Base-by-base conservation (phyloP, 495 filamentous ascomycete genomes). In the Pseudomonodictys pantanalensis region DNA sequence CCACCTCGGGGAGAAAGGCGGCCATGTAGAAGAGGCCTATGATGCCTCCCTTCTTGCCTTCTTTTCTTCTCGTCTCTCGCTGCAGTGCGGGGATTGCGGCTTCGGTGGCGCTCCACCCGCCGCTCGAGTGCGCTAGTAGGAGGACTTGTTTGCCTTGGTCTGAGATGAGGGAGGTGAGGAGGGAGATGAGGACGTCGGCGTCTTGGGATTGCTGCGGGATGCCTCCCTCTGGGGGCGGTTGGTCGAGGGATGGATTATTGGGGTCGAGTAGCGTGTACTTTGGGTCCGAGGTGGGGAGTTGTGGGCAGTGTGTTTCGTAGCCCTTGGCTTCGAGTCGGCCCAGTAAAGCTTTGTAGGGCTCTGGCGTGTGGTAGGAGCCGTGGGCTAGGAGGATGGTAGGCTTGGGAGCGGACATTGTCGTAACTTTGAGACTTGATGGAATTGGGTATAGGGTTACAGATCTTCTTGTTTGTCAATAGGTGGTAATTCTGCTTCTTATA, bases 331-430 rank as follows among this genome's bases (percentile, higher is more conserved):
- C 48, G 12, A 77, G 47, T 0, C 58, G 44, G 5, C 72, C 22
- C 0, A 74, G 39, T 1, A 77, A 64, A 2, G 69, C 62, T 24
- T 60, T 18, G 25, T 73, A 77, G 15, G 68, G 68, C 4, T 62
- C 67, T 0, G 74, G 69, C 1, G 59, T 73, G 55, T 73, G 73
- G 55, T 69, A 77, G 22, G 65, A 71, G 45, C 74, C 74, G 26
- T 59, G 56, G 17, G 24, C 32, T 28, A 59, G 17, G 9, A 59
- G 7, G 22, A 59, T 45, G 3, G 56, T 25, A 2, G 26, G 47
- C 32, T 59, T 52, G 30, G 45, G 18, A 30, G 42, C 2, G 2
- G 20, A 22, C n/a, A 28, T 35, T 12, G 2, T 18, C 32, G n/a
- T n/a, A n/a, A n/a, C n/a, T n/a, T n/a, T n/a, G n/a, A n/a, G n/a